Evolutionary conservation across 1,284 basidiomycete genomes (phyloP).

Genomic region (Apiotrichum gamsii): DNA sequence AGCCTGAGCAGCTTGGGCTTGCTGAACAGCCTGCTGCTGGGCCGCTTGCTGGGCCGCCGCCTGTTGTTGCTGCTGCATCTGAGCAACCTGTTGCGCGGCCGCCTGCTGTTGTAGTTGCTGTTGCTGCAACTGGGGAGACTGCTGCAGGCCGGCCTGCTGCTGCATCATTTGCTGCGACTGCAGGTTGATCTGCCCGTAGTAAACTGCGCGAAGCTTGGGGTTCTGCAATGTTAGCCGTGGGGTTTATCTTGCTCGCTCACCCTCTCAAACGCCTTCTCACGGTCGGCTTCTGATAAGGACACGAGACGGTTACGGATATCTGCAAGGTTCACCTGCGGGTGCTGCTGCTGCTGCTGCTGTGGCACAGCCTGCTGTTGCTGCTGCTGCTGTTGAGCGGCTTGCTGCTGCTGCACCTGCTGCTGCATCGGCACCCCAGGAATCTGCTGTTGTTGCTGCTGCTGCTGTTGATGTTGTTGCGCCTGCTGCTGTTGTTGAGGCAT

Average conservation of each 20-base stretch:
- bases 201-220: constrained; percentile 28
- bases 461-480: constrained; percentile 3
- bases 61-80: neutral
- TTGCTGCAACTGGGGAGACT: neutral
- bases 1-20: neutral
- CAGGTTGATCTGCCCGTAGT: constrained; percentile 18
- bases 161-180: constrained; percentile 14
- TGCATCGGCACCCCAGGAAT: neutral
- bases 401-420: constrained; percentile 7
- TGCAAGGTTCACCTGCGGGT: constrained; percentile 16
- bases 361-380: neutral
- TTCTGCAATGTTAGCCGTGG: constrained; percentile 14
- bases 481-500: neutral
- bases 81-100: neutral
- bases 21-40: neutral
- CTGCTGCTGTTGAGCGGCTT: constrained; percentile 3
- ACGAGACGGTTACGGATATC: constrained; percentile 26
- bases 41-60: neutral
- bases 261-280: constrained; percentile 28
- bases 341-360: constrained; percentile 1
- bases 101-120: neutral
- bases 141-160: neutral
- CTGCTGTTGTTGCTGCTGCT: constrained; percentile 1
- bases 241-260: constrained; percentile 15
- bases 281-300: constrained; percentile 29